A percentile compares a stretch with the other conserved stretches of the same genome.
phyloP scores from a whole-genome alignment of 176 grass and related monocot species.

The Phoenix roebelenii region DNA sequence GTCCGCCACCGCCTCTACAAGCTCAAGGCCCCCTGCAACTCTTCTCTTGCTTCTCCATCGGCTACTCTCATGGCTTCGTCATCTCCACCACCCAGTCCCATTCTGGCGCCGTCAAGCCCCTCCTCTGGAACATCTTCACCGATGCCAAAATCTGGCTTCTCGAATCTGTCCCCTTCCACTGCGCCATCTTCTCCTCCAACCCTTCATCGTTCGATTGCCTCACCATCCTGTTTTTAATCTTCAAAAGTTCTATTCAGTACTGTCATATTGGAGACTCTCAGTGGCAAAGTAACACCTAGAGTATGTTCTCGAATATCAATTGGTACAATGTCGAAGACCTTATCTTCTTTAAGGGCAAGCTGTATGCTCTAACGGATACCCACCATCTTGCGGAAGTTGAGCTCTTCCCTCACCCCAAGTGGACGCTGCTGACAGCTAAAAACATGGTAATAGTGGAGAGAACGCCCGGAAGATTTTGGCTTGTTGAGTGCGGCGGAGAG shows the following conservation, averaged over 20 bases:
- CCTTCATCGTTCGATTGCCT: constrained; percentile 13
- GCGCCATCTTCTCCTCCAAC: constrained; percentile 33
- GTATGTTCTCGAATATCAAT: no score
- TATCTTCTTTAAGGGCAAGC: constrained; percentile 40
- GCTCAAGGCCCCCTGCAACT: constrained; percentile 33
- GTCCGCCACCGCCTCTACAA: constrained; percentile 34
- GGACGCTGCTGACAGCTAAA: constrained; percentile 25
- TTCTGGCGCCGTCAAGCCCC: constrained; percentile 29
- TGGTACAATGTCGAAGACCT: constrained; percentile 38
- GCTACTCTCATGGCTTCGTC: constrained; percentile 50
- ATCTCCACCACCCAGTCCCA: constrained; percentile 31
- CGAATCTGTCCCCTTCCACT: constrained; percentile 28
- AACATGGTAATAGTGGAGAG: not conserved
- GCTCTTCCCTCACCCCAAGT: constrained; percentile 16
- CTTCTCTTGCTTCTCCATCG: constrained; percentile 30
- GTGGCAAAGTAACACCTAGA: no score
- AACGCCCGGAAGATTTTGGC: constrained; percentile 10
- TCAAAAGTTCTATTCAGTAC: constrained; percentile 15
- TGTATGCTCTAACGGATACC: constrained; percentile 37
- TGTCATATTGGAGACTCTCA: constrained; percentile 31
- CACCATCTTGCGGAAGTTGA: constrained; percentile 30
- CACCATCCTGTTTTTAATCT: constrained; percentile 32
- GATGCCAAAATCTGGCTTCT: constrained; percentile 52
- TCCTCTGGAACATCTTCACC: constrained; percentile 62
- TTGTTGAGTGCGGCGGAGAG: constrained; percentile 32